Evolutionary conservation across 805 yeast species (phyloP), one percentile per base, ranked within the genome.

Genomic region (Pichia sporocuriosa): DNA sequence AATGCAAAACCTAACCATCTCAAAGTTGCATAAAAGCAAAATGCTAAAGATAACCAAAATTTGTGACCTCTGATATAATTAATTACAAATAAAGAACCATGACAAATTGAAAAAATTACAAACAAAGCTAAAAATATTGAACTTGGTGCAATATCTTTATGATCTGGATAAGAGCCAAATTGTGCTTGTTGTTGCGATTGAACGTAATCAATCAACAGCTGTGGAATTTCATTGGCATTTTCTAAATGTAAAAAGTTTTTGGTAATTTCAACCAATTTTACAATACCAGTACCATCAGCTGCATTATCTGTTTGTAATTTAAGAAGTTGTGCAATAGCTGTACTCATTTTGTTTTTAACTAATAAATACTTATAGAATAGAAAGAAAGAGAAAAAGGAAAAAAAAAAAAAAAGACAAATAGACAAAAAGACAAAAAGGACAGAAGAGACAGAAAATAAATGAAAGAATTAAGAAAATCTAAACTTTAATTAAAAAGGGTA

Each of bases 141-240:
- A 42, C 72, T 63, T 3, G 88, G 88, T 2, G 77, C 85, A 11
- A 67, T 56, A 58, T 83, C 90, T 12, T 52, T 57, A 19, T 34
- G 34, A 21, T 53, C 52, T 3, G 87, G 85, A 53, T 80, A 83
- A 7, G 75, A 75, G 9, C 89, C 89, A 61, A 80, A 81, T 32
- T 79, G 57, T 7, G 75, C 62, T 40, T 65, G 68, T 53, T 77
- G 81, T 25, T 55, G 46, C 4, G 54, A 59, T 30, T 66, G 43
- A 11, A 67, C 68, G 39, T 63, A 66, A 2, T 59, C 55, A 6
- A 63, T 44, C 39, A 77, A 57, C 4, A 49, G 53, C 4, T 33
- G 42, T 2, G 84, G 83, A 23, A 75, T 61, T 16, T 56, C 49
- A 0, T 40, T 32, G 3, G 40, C 33, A 10, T 51, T 44, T 0